Base-by-base conservation (phyloP, 2,329 filamentous ascomycete genomes). In the Pestalotiopsis sp. region DNA sequence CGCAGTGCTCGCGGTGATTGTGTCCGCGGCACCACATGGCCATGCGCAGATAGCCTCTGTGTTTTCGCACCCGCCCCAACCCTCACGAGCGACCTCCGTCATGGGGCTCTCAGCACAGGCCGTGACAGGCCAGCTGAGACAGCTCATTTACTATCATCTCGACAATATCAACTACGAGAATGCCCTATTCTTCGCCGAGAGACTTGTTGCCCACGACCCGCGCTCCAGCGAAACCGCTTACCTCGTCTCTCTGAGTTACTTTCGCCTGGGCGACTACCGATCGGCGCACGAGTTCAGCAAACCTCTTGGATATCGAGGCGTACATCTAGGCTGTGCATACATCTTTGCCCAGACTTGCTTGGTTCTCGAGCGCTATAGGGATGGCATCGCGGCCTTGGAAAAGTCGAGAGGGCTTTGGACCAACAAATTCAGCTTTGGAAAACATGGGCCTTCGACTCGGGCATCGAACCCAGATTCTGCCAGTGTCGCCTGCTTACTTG, bases 111-210 rank as follows among this genome's bases (percentile, higher is more conserved):
- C 83, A 68, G 83, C 79, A 72, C 80, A 82, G 64, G 82, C 84
- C 71, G 81, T 87, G 58, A 83, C 83, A 64, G 81, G 82, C 75
- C 81, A 89, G 70, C 75, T 91, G 69, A 85, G 86, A 75, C 88
- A 91, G 79, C 81, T 87, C 68, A 83, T 91, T 68, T 82, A 90
- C 75, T 91, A 91, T 77, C 89, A 91, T 74, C 90, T 99, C 79
- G 96, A 99, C 84, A 97, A 97, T 78, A 91, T 94, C 76, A 90
- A 95, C 49, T 87, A 92, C 77, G 91, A 95, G 67, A 98, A 97
- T 78, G 96, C 96, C 68, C 90, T 97, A 57, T 99, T 99, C 82
- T 93, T 97, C 70, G 93, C 96, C 69, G 93, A 95, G 76, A 90
- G 96, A 72, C 88, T 98, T 23, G 87, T 90, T 71, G 95, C 94